A percentile compares a stretch with the other conserved stretches of the same genome.
These are phyloP conservation scores for Withania somnifera DNA, from an alignment of 305 asterid genomes.

Conservation along the genomic window DNA sequence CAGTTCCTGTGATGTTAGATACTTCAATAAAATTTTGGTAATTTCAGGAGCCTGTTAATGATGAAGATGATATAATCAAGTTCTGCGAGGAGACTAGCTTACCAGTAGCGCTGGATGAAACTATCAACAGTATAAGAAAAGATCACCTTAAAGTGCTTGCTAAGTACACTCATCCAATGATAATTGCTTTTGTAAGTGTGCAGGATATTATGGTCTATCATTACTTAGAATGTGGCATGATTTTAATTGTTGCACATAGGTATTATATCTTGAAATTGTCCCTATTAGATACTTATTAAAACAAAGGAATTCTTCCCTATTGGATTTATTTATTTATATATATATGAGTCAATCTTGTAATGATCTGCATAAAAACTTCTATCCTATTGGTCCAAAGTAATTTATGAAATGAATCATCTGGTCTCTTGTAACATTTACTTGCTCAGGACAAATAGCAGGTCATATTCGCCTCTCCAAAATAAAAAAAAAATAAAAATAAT, in stretches of 20 bases:
- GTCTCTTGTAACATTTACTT: background rate
- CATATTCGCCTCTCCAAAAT: background rate
- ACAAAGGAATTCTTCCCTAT: background rate
- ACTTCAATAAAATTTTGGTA: background rate
- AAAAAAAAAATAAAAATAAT: background rate
- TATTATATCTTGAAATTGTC: background rate
- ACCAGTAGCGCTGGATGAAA: constrained; percentile 95
- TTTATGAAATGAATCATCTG: background rate
- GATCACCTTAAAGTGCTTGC: constrained; percentile 48
- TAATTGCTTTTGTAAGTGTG: constrained; percentile 60
- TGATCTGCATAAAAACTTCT: background rate
- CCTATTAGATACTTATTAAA: background rate
- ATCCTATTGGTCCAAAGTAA: background rate
- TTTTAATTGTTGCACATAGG: background rate
- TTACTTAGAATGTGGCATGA: background rate
- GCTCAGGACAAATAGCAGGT: background rate
- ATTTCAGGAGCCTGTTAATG: constrained; percentile 80
- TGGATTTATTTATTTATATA: background rate
- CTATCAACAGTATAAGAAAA: constrained; percentile 42
- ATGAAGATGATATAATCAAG: constrained; percentile 63
- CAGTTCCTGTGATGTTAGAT: background rate
- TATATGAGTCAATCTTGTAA: background rate
- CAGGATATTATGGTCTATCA: background rate
- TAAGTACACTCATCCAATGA: constrained; percentile 61
- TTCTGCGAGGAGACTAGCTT: constrained; percentile 79